Evolutionary conservation across 495 filamentous ascomycete species (phyloP).

Genomic region (Aspergillus campestris): DNA sequence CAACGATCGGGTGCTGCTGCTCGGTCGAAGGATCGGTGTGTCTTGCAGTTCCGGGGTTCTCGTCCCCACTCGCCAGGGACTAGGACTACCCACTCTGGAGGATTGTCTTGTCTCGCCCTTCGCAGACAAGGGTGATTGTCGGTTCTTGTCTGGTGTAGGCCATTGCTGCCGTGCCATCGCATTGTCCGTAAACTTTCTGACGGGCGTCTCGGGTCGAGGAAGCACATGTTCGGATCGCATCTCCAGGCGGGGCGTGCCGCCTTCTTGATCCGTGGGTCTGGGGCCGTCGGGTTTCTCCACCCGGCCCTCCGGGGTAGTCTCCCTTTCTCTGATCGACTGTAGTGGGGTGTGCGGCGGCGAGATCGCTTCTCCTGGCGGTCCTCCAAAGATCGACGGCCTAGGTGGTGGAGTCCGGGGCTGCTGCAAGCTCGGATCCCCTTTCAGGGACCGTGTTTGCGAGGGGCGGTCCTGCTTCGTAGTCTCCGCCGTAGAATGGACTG

Average conservation of each 20-base stretch:
- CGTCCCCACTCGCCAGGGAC: too few species aligned
- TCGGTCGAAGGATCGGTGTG: constrained; percentile 24
- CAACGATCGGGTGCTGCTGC: constrained; percentile 50
- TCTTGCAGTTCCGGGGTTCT: constrained; percentile 23
- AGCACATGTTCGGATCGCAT: constrained; percentile 36
- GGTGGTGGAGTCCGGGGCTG: constrained; percentile 11
- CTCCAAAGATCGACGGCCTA: constrained; percentile 19
- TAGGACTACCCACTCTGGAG: too few species aligned
- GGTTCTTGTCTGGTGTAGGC: constrained; percentile 43
- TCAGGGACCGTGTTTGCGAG: constrained; percentile 24
- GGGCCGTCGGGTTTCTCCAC: constrained; percentile 6
- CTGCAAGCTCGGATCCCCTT: constrained; percentile 17
- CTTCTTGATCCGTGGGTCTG: constrained; percentile 14
- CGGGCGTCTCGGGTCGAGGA: constrained; percentile 33
- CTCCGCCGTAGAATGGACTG: constrained; percentile 48
- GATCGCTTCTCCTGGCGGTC: constrained; percentile 12
- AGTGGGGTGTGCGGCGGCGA: constrained; percentile 35
- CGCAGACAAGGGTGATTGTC: constrained; percentile 13
- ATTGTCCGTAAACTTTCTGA: constrained; percentile 44
- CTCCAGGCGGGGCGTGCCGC: constrained; percentile 33
- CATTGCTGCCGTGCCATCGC: constrained; percentile 40
- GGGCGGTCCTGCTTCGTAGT: constrained; percentile 18
- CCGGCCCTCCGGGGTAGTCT: constrained; percentile 17
- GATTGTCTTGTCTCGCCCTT: background rate
- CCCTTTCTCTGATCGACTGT: constrained; percentile 32